These are phyloP conservation scores for Aspergillus hortae DNA, from an alignment of 2,329 filamentous ascomycete species.

Conservation along the genomic window DNA sequence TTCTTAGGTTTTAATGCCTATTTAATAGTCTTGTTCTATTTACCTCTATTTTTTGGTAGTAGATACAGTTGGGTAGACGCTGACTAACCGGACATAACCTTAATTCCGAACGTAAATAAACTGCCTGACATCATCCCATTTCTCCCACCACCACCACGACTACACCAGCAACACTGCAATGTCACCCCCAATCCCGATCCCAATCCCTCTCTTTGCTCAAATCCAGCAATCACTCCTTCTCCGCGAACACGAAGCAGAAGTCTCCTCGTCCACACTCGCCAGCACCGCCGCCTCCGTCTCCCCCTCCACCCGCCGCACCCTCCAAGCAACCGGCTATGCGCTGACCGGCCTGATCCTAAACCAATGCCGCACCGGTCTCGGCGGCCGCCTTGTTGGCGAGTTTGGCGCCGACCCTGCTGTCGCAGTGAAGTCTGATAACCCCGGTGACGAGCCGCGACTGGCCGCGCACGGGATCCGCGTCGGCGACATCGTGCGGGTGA, in stretches of 20 bases:
- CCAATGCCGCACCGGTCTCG: constrained; percentile 80
- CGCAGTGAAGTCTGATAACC: constrained; percentile 34
- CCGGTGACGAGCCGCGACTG: constrained; percentile 36
- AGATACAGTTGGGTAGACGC: too few relatives aligned
- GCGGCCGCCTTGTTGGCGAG: constrained; percentile 86
- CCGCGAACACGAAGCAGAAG: constrained; percentile 44
- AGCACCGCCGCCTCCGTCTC: constrained; percentile 39
- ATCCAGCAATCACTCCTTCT: constrained; percentile 40
- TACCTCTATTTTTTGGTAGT: too few relatives aligned
- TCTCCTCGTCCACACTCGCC: constrained; percentile 41
- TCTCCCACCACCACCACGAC: not conserved
- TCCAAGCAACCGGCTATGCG: constrained; percentile 41
- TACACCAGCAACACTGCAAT: not conserved
- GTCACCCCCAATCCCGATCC: constrained; percentile 19
- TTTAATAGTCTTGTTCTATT: too few relatives aligned
- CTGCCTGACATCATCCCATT: not conserved
- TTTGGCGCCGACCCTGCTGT: constrained; percentile 69
- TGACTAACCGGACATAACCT: too few relatives aligned
- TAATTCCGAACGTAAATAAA: not conserved
- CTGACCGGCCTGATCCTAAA: constrained; percentile 58
- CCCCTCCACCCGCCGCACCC: constrained; percentile 39
- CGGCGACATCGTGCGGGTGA: constrained; percentile 47
- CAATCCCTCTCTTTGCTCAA: constrained; percentile 41
- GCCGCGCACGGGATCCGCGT: constrained; percentile 46
- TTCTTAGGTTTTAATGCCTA: too few relatives aligned